Evolutionary conservation across 306 rosid species (phyloP).

Genomic region (Aeschynomene evenia): DNA sequence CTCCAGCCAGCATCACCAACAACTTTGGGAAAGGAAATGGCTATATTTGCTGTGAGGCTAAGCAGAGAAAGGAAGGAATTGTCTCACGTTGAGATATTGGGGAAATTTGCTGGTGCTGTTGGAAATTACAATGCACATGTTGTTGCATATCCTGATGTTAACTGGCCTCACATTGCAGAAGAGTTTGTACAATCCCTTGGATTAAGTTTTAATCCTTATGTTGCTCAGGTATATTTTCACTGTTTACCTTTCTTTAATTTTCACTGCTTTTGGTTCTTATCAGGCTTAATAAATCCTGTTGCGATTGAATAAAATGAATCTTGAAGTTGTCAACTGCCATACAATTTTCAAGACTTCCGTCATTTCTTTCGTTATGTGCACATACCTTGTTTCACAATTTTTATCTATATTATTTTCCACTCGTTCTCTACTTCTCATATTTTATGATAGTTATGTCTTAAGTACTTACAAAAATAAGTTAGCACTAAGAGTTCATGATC

Average conservation of each 20-base stretch:
- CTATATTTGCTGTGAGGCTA: slow-evolving; percentile 77
- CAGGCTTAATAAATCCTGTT: neutral
- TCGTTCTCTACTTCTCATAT: neutral
- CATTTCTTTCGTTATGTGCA: neutral
- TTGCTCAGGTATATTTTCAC: slow-evolving; percentile 60
- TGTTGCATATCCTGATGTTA: slow-evolving; percentile 72
- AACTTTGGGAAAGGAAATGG: slow-evolving; percentile 96
- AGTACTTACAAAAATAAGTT: neutral
- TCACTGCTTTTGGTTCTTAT: neutral
- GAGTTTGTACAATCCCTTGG: slow-evolving; percentile 77
- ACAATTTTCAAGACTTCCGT: neutral
- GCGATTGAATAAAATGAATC: neutral
- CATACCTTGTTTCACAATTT: neutral
- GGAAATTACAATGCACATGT: slow-evolving; percentile 95
- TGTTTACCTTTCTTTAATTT: neutral
- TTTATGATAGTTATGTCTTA: neutral
- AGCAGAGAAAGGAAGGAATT: slow-evolving; percentile 67
- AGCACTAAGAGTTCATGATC: neutral
- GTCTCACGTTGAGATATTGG: slow-evolving; percentile 67
- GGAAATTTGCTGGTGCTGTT: slow-evolving; percentile 97
- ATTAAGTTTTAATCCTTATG: slow-evolving; percentile 75
- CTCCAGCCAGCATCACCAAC: slow-evolving; percentile 93
- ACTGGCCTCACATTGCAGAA: slow-evolving; percentile 70
- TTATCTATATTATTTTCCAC: neutral
- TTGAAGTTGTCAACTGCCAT: neutral